Evolutionary conservation across 345 rosid species (phyloP).

Genomic region (Lumnitzera racemosa): DNA sequence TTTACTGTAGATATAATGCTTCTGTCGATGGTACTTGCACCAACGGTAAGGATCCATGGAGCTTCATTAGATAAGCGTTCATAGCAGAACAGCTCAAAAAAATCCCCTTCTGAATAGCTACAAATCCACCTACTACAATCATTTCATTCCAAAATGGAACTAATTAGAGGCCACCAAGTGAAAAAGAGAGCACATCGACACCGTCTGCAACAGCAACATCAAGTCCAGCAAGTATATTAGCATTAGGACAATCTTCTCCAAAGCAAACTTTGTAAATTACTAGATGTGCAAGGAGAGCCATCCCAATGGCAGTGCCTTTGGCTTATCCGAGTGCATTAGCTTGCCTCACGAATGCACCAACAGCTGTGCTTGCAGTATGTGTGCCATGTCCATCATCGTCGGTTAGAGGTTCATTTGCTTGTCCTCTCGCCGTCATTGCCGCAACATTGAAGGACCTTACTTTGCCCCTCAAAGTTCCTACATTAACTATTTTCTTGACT

Average conservation of each 20-base stretch:
- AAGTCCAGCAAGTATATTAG: constrained; percentile 35
- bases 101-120: constrained; percentile 47
- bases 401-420: constrained; percentile 18
- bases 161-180: constrained; percentile 24
- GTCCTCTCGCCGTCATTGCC: not conserved
- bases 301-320: constrained; percentile 44
- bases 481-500: too few species aligned
- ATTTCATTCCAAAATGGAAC: constrained; percentile 17
- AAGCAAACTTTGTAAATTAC: constrained; percentile 57
- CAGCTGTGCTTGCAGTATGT: constrained; percentile 45
- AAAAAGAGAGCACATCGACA: constrained; percentile 38
- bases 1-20: constrained; percentile 29
- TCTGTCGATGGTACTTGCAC: constrained; percentile 53
- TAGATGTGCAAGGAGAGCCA: constrained; percentile 51
- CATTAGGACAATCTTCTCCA: constrained; percentile 33
- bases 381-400: constrained; percentile 58
- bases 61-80: constrained; percentile 40
- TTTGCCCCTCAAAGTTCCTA: too few species aligned
- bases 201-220: constrained; percentile 50
- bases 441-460: constrained; percentile 34
- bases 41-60: constrained; percentile 57
- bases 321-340: constrained; percentile 37
- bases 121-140: constrained; percentile 37
- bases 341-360: constrained; percentile 27
- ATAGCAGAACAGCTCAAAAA: constrained; percentile 44